Conservation (phyloP, 2,329 filamentous ascomycete species). For the Capronia epimyces region DNA sequence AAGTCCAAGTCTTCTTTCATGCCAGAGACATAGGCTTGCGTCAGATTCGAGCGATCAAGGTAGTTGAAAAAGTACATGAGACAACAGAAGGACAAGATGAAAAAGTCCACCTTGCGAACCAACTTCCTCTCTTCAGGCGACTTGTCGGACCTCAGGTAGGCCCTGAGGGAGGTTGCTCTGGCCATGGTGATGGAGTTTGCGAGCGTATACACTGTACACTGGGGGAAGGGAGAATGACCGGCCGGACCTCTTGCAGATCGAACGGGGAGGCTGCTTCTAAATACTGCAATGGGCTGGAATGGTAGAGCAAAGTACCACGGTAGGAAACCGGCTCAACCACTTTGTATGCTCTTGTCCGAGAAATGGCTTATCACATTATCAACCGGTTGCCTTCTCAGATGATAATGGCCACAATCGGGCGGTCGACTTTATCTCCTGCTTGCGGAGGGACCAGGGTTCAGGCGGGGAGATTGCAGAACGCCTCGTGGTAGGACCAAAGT, state of each 20-base stretch:
- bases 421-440: neutral
- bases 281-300: neutral
- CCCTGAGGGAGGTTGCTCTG: slow-evolving; percentile 38
- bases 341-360: neutral
- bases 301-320: neutral
- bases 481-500: neutral
- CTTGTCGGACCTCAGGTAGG: slow-evolving; percentile 12
- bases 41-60: slow-evolving; percentile 45
- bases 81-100: slow-evolving; percentile 44
- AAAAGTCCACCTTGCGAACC: slow-evolving; percentile 48
- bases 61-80: slow-evolving; percentile 41
- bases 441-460: neutral
- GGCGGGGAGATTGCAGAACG: neutral
- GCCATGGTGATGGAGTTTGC: slow-evolving; percentile 28
- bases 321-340: neutral
- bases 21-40: slow-evolving; percentile 36
- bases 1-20: slow-evolving; percentile 35
- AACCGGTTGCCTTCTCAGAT: neutral
- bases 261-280: neutral
- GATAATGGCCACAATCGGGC: neutral
- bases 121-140: slow-evolving; percentile 38
- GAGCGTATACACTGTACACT: neutral
- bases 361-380: neutral
- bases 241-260: neutral
- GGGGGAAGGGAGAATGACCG: neutral